Evolutionary conservation across 257 asterid species (phyloP), one percentile per base, ranked within the genome.

Genomic region (Scutellaria barbata): DNA sequence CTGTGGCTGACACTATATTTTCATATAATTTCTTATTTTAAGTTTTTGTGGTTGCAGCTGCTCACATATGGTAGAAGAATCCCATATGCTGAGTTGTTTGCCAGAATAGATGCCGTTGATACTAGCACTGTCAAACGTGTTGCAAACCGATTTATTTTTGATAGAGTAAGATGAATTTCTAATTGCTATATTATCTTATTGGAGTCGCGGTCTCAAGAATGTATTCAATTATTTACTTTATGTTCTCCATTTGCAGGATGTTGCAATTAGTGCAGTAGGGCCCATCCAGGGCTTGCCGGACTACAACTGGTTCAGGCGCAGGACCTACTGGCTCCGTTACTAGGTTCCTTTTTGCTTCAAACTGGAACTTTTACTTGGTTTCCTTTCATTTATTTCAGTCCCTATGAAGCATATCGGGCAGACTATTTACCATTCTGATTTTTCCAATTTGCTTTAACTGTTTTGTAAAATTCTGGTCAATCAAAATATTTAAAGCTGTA

Each of bases 301-400:
- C 78, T 92, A 92, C 88, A 95, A 92, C 86, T 89, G 99, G 99
- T 95, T 95, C 89, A 88, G 98, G 66, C 99, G 99, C 74, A 88
- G 99, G 77, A 95, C 99, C 74, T 95, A 85, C 88, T 84, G 88
- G 99, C 98, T 92, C 79, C 96, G 99, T 41, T 95, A 95, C 82
- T 95, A 92, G 96, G 50, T 25, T 70, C 72, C 71, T 66, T 13
- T 61, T 71, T 12, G 33, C 57, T 60, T 63, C 69, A 30, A 18
- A 30, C 71, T 61, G 74, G 76, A 40, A 17, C 66, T 14, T 35
- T 75, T 7, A 13, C 50, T 55, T 67, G 60, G 41, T 71, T 61
- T 63, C 59, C 55, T 61, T 61, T 20, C 50, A 42, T 46, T 51
- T 52, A 48, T 37, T 53, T 68, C 61, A 14, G 68, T 41, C 48